Conservation (phyloP, 2,329 filamentous ascomycete species). For the Aspergillus sp. region DNA sequence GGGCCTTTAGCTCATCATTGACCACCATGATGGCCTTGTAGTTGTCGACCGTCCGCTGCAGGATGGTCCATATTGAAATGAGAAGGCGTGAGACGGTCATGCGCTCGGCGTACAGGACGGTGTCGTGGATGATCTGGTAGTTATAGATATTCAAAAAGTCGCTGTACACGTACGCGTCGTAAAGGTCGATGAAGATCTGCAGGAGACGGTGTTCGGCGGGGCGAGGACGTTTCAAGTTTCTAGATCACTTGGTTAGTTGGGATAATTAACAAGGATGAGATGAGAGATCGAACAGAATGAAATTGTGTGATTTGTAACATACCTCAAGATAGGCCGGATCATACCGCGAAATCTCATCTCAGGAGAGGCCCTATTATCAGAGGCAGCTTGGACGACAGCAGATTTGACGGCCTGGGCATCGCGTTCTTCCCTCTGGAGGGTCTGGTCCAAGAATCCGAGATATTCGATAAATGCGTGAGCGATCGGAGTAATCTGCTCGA, state of each 20-base stretch:
- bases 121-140: slow-evolving; percentile 15
- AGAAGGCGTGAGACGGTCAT: slow-evolving; percentile 15
- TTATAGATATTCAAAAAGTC: slow-evolving; percentile 22
- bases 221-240: slow-evolving; percentile 21
- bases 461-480: background rate
- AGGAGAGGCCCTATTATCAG: background rate
- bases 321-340: background rate
- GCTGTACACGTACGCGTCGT: slow-evolving; percentile 26
- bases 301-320: background rate
- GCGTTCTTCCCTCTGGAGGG: background rate
- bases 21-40: slow-evolving; percentile 18
- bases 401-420: background rate
- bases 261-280: background rate
- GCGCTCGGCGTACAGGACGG: slow-evolving; percentile 6
- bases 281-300: background rate
- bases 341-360: background rate
- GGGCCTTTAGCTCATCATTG: slow-evolving; percentile 13
- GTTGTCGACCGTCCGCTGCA: slow-evolving; percentile 20
- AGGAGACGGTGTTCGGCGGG: slow-evolving; percentile 23
- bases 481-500: background rate
- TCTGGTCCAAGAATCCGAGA: background rate
- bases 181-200: slow-evolving; percentile 22
- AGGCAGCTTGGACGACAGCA: background rate
- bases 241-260: slow-evolving; percentile 3
- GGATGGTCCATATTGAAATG: slow-evolving; percentile 18